These are phyloP conservation scores for Ophiocytium majus DNA, from an alignment of 352 stramenopile genomes.

Conservation along the genomic window DNA sequence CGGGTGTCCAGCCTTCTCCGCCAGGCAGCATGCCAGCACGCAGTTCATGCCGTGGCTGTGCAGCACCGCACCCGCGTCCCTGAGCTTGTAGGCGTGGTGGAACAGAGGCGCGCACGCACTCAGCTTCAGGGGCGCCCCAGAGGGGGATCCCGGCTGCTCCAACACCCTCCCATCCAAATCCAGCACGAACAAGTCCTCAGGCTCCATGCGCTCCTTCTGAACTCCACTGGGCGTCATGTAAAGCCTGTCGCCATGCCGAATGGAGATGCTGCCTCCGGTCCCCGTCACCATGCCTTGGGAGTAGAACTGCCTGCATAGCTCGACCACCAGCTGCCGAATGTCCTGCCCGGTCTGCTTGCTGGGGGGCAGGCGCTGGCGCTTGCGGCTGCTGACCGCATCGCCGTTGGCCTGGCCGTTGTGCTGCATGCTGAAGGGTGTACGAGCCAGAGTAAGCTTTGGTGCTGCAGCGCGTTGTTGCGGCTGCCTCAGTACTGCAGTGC, in stretches of 20 bases:
- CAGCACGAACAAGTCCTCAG: constrained; percentile 89
- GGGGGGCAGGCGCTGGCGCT: background rate
- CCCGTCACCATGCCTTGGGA: constrained; percentile 84
- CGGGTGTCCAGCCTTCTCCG: constrained; percentile 60
- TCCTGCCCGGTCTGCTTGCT: background rate
- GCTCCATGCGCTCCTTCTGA: constrained; percentile 90
- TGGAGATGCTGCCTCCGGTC: constrained; percentile 86
- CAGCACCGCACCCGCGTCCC: constrained; percentile 66
- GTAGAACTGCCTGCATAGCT: constrained; percentile 59
- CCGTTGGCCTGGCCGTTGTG: background rate
- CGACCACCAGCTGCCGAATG: constrained; percentile 49
- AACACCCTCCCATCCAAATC: constrained; percentile 48
- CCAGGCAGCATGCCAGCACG: constrained; percentile 82
- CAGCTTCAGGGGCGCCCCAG: constrained; percentile 67
- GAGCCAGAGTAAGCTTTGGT: no score
- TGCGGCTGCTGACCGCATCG: background rate
- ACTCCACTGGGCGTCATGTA: constrained; percentile 93
- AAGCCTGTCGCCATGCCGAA: constrained; percentile 82
- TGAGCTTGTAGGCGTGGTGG: constrained; percentile 80
- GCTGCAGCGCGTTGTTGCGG: no score
- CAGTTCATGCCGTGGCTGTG: constrained; percentile 70
- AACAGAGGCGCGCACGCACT: constrained; percentile 89
- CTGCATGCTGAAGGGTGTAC: background rate
- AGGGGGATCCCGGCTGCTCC: constrained; percentile 8
- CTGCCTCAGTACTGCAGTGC: no score